Percentiles rank a stretch among this genome's conserved stretches.
Evolutionary conservation across 169 alveolate genomes (phyloP).

Genomic region (Eimeria maxima): DNA sequence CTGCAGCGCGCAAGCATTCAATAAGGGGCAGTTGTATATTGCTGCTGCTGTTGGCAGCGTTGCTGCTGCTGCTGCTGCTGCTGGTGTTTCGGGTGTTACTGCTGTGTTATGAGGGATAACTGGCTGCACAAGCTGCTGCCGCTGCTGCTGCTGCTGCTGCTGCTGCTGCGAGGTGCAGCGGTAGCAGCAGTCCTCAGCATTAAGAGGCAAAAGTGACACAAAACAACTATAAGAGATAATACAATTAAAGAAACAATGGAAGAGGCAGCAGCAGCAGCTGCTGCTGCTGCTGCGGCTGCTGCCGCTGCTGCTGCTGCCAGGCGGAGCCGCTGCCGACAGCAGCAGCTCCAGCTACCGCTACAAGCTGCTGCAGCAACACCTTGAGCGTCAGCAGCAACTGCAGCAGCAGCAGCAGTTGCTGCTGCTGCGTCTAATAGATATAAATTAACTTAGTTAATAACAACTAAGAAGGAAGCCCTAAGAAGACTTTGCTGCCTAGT

Average conservation of each 20-base stretch:
- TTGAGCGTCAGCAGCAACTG: constrained; percentile 5
- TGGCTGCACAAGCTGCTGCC: constrained; percentile 27
- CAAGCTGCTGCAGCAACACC: constrained; percentile 39
- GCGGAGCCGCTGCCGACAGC: constrained; percentile 69
- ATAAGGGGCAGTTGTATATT: neutral
- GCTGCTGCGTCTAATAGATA: neutral
- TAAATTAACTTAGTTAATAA: neutral
- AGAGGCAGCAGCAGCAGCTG: neutral
- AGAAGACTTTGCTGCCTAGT: neutral
- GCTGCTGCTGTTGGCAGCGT: neutral
- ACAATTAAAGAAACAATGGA: neutral
- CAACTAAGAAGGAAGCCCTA: neutral
- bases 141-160: constrained; percentile 72
- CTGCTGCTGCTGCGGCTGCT: constrained; percentile 44
- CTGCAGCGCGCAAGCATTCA: neutral
- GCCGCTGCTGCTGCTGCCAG: constrained; percentile 70
- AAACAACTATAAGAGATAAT: neutral
- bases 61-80: constrained; percentile 35
- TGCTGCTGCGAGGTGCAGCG: constrained; percentile 38
- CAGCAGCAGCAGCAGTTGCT: neutral
- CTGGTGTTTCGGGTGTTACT: constrained; percentile 31
- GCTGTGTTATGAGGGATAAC: neutral
- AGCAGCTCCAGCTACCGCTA: neutral
- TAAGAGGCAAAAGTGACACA: neutral
- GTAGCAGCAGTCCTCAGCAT: constrained; percentile 20